Evolutionary conservation across 2,329 filamentous ascomycete species (phyloP), one percentile per base, ranked within the genome.

Genomic region (Arthrobotrys pseudoclavata): DNA sequence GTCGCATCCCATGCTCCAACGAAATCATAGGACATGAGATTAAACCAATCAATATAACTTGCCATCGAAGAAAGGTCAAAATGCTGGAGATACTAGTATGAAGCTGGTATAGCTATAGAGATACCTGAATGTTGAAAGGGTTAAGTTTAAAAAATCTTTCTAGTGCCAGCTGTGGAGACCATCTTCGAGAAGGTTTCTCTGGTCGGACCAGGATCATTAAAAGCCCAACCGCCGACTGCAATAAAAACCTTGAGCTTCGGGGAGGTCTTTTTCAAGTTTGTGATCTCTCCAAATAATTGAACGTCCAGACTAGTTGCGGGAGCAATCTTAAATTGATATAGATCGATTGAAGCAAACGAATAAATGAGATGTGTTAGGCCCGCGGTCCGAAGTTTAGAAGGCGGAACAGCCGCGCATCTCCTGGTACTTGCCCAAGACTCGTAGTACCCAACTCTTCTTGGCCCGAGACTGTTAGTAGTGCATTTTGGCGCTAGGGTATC

Each of bases 141-240:
- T 1, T 22, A 1, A 47, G 4, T n/a, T 47, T 47, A 47, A 9
- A 75, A 76, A 3, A 31, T 47, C 4, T 62, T 34, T 57, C 80
- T 80, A 18, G 78, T 79, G 1, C n/a, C 47, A 18, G 76, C 37
- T 0, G 81, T 80, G 0, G 42, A 29, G 1, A 79, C 81, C 15
- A 83, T 55, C 18, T 82, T 52, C 71, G 6, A 81, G 79, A 67
- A 82, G 79, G 7, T 76, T 80, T 13, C 72, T 72, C 20, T 64
- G n/a, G 40, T 79, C 64, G 37, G 80, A 67, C 37, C 40, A 12
- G 82, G 82, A 10, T 80, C 79, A 50, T 84, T 82, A 10, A 84
- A 81, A 0, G 81, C 81, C 84, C 84, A 86, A 5, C 86, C 86
- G 10, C 86, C 85, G 15, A 86, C 78, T 1, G 82, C 42, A 47